A percentile compares a stretch with the other conserved stretches of the same genome.
phyloP scores from a whole-genome alignment of 192 early-diverging fungal species.

The Mortierella hygrophila region DNA sequence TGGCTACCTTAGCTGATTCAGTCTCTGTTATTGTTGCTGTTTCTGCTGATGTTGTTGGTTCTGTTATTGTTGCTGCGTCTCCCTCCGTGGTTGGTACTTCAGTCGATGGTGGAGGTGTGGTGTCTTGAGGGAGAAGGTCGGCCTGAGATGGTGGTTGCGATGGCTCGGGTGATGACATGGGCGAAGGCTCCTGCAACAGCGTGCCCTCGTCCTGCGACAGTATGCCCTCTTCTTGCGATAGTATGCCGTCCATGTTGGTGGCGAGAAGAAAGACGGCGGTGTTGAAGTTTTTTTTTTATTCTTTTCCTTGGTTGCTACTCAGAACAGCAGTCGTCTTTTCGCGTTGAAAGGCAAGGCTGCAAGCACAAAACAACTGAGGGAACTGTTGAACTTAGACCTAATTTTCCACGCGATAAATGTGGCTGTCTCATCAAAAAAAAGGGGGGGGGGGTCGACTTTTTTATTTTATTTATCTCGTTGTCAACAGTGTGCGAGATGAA shows the following conservation, averaged over 20 bases:
- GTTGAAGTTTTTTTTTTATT: neutral
- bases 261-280: neutral
- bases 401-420: neutral
- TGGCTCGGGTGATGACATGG: too few species aligned
- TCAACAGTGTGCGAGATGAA: neutral
- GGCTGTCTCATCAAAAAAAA: neutral
- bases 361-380: too few species aligned
- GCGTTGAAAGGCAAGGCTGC: too few species aligned
- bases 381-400: too few species aligned
- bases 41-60: neutral
- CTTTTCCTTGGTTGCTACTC: neutral
- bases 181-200: too few species aligned
- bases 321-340: too few species aligned
- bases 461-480: slow-evolving; percentile 5
- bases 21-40: neutral
- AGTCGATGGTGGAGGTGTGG: neutral
- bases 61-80: neutral
- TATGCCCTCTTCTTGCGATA: too few species aligned
- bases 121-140: neutral
- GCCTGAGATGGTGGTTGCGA: neutral
- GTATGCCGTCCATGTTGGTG: slow-evolving; percentile 14
- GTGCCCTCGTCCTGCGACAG: too few species aligned
- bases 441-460: neutral
- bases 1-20: neutral
- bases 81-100: too few species aligned